Percentiles rank a stretch among this genome's conserved stretches.
Evolutionary conservation across 139 green algal genomes (phyloP).

Genomic region (Mesotaenium endlicherianum): DNA sequence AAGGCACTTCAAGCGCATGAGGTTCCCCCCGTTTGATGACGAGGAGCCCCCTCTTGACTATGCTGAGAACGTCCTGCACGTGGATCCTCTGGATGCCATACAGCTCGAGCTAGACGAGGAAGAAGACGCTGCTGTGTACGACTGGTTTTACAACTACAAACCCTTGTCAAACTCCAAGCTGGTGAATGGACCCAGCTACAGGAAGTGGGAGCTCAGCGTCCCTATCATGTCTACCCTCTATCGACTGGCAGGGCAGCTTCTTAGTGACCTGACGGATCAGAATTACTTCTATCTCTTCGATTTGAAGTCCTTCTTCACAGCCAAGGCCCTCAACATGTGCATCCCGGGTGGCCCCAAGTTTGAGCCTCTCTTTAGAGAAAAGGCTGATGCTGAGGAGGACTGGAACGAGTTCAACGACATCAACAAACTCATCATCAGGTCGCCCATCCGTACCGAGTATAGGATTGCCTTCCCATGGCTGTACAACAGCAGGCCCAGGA

Average conservation of each 20-base stretch:
- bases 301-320: constrained; percentile 75
- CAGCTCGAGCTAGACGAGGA: constrained; percentile 96
- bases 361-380: constrained; percentile 96
- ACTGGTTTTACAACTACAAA: constrained; percentile 97
- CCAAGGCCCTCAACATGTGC: constrained; percentile 93
- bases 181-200: constrained; percentile 71
- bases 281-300: constrained; percentile 99
- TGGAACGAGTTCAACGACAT: constrained; percentile 99
- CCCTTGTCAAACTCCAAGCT: constrained; percentile 83
- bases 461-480: constrained; percentile 97
- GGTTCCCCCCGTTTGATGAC: constrained; percentile 99
- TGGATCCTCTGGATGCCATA: constrained; percentile 96
- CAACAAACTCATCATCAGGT: constrained; percentile 99
- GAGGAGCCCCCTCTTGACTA: constrained; percentile 99
- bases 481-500: constrained; percentile 98
- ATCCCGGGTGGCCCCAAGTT: constrained; percentile 99
- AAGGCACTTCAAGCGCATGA: constrained; percentile 99
- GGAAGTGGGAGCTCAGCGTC: constrained; percentile 89
- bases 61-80: constrained; percentile 94
- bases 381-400: constrained; percentile 86
- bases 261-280: constrained; percentile 90
- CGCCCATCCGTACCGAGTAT: constrained; percentile 85
- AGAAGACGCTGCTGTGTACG: constrained; percentile 78
- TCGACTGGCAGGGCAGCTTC: constrained; percentile 89
- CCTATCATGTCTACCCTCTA: constrained; percentile 94